Evolutionary conservation across 2,329 filamentous ascomycete species (phyloP).

Genomic region (Aspergillus amoenus): DNA sequence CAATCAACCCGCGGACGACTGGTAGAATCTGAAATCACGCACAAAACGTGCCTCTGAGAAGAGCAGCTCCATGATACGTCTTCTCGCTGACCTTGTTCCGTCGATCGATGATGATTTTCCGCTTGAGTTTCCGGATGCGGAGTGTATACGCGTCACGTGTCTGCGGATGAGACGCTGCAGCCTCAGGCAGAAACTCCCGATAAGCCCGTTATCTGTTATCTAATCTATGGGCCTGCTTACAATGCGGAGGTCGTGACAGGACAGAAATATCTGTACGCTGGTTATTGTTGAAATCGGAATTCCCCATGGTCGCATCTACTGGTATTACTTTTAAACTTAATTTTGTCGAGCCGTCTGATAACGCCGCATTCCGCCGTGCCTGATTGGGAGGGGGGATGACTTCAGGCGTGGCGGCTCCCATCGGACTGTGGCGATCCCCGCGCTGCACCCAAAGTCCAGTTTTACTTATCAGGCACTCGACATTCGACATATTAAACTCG

Average conservation of each 20-base stretch:
- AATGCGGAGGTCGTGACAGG: not conserved
- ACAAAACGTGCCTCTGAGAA: not conserved
- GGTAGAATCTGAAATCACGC: not conserved
- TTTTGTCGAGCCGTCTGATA: not conserved
- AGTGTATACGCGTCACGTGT: not conserved
- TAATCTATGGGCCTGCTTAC: not conserved
- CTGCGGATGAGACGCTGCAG: too few relatives aligned
- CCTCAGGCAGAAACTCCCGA: not conserved
- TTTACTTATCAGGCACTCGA: conserved; percentile 7
- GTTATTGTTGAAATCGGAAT: not conserved
- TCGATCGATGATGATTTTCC: not conserved
- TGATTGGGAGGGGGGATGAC: not conserved
- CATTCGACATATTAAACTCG: conserved; percentile 1
- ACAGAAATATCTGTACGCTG: not conserved
- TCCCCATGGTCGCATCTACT: not conserved
- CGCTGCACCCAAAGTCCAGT: not conserved
- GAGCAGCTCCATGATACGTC: not conserved
- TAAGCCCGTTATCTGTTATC: not conserved
- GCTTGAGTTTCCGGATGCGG: conserved; percentile 2
- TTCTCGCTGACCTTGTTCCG: not conserved
- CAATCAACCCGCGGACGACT: not conserved
- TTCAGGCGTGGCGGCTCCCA: conserved; percentile 6
- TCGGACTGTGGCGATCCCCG: conserved; percentile 44
- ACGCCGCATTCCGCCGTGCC: conserved; percentile 7
- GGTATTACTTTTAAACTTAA: too few relatives aligned